A percentile compares a stretch with the other conserved stretches of the same genome.
phyloP scores from a whole-genome alignment of 2,329 filamentous ascomycete genomes.

The Cephalotrichum gorgonifer region DNA sequence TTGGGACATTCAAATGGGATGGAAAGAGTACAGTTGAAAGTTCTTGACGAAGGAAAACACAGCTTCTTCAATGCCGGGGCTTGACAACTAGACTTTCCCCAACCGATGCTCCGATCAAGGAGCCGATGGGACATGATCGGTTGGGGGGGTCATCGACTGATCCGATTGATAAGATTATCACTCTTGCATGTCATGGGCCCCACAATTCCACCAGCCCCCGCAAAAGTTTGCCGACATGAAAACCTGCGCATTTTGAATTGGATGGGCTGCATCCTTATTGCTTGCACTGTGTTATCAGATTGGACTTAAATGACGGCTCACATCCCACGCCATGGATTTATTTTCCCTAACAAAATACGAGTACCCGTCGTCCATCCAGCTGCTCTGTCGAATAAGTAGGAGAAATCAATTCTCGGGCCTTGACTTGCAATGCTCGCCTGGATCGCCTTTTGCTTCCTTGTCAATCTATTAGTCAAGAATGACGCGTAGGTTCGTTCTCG shows the following conservation, averaged over 20 bases:
- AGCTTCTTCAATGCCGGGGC: background rate
- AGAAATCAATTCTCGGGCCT: no score
- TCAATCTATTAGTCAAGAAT: no score
- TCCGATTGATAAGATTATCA: constrained; percentile 35
- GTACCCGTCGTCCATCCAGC: no score
- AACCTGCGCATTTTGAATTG: no score
- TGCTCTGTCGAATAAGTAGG: no score
- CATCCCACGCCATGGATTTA: background rate
- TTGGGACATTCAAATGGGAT: background rate
- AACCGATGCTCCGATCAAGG: constrained; percentile 1
- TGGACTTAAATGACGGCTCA: background rate
- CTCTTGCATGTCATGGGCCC: background rate
- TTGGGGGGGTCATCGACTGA: constrained; percentile 11
- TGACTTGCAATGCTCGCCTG: no score
- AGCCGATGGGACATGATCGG: background rate
- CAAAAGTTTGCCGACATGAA: background rate
- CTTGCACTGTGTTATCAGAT: background rate
- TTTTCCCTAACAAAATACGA: background rate
- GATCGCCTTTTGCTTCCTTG: no score
- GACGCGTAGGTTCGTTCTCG: background rate
- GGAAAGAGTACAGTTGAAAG: background rate
- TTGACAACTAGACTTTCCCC: background rate
- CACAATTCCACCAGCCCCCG: background rate
- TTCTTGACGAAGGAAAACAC: background rate
- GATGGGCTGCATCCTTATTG: background rate